Percentiles rank a stretch among this genome's conserved stretches.
Evolutionary conservation across 441 rosid genomes (phyloP).

Genomic region (Arabidopsis hybrid): DNA sequence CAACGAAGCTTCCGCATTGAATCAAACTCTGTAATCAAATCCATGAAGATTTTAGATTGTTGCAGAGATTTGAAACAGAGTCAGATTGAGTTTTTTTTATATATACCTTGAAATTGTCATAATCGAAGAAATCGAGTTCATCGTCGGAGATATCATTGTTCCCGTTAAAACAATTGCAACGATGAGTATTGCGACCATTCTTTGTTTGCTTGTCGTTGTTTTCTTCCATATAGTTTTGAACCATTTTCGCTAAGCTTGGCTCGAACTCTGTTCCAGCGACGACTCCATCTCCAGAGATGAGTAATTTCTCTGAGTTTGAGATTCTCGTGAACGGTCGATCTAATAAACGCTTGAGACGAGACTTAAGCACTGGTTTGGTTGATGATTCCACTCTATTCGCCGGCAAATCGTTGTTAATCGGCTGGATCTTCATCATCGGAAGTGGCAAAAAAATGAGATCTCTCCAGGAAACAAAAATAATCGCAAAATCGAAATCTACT

Average conservation of each 20-base stretch:
- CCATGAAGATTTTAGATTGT: neutral
- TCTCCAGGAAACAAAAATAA: no score
- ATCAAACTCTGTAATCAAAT: constrained; percentile 62
- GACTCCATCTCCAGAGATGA: neutral
- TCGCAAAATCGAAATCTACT: no score
- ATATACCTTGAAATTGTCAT: constrained; percentile 72
- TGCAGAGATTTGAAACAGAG: neutral
- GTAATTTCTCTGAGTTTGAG: constrained; percentile 62
- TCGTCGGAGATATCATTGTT: constrained; percentile 84
- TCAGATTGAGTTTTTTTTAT: neutral
- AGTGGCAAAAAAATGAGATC: no score
- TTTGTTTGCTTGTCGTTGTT: constrained; percentile 68
- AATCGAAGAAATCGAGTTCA: constrained; percentile 62
- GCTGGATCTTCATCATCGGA: constrained; percentile 61
- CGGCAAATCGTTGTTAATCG: constrained; percentile 60
- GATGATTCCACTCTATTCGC: constrained; percentile 52
- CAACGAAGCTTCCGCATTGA: constrained; percentile 64
- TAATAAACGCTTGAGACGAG: constrained; percentile 78
- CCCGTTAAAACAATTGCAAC: constrained; percentile 89
- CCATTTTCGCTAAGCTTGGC: constrained; percentile 90
- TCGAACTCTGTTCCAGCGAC: constrained; percentile 59
- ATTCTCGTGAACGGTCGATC: constrained; percentile 78
- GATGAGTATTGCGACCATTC: constrained; percentile 48
- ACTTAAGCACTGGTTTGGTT: constrained; percentile 71
- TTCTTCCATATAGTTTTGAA: constrained; percentile 83